A percentile compares a stretch with the other conserved stretches of the same genome.
These are phyloP conservation scores for Barbatosphaeria neglecta DNA, from an alignment of 495 filamentous ascomycete genomes.

Conservation along the genomic window DNA sequence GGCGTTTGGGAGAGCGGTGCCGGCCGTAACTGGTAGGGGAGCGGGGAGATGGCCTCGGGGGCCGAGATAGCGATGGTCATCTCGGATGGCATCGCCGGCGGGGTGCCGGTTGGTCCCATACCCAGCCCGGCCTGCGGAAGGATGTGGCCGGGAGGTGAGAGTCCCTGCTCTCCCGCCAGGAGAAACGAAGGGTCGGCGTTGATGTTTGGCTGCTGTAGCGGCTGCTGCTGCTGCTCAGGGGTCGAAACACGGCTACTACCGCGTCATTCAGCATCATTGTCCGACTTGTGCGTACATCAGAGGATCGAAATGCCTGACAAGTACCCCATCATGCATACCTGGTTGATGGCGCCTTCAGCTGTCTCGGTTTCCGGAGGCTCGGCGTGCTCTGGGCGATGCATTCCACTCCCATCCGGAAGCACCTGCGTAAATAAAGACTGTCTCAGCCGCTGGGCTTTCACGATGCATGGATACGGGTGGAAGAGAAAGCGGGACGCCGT, in stretches of 20 bases:
- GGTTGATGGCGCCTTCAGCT: constrained; percentile 10
- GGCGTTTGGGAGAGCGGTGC: background rate
- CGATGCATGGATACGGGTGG: too few species aligned
- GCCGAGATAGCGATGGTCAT: background rate
- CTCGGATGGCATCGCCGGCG: background rate
- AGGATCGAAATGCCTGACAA: too few species aligned
- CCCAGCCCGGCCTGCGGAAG: background rate
- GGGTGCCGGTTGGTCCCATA: background rate
- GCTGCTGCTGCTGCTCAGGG: background rate
- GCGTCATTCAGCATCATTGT: background rate
- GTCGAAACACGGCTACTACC: background rate
- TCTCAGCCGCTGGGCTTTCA: too few species aligned
- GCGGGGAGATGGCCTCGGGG: background rate
- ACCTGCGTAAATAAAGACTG: too few species aligned
- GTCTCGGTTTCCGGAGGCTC: constrained; percentile 18
- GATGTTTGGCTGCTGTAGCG: too few species aligned
- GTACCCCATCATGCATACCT: background rate
- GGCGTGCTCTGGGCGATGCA: constrained; percentile 18
- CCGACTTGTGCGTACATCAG: too few species aligned
- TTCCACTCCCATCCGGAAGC: constrained; percentile 10
- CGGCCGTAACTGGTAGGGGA: background rate
- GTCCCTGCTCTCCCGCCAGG: background rate
- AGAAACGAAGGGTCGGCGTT: background rate
- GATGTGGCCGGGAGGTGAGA: background rate
- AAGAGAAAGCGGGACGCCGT: too few species aligned